Evolutionary conservation across 2,329 filamentous ascomycete species (phyloP).

Genomic region (Camptophora hylomeconis): DNA sequence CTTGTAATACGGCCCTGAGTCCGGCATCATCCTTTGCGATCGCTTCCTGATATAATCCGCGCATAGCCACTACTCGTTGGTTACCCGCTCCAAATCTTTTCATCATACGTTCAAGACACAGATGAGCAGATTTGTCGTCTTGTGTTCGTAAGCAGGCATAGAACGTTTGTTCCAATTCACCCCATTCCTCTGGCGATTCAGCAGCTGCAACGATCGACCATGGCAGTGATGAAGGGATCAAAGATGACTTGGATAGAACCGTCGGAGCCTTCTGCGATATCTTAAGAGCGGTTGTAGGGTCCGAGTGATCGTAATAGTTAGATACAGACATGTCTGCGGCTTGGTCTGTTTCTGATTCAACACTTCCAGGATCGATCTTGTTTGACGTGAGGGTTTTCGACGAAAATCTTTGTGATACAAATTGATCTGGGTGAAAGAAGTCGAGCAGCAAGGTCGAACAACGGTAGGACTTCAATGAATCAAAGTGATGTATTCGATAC

Average conservation of each 20-base stretch:
- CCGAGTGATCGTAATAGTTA: slow-evolving; percentile 13
- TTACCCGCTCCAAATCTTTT: slow-evolving; percentile 72
- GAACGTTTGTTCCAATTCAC: slow-evolving; percentile 73
- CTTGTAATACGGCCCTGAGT: slow-evolving; percentile 56
- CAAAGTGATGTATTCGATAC: no score
- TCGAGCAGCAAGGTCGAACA: no score
- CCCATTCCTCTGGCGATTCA: slow-evolving; percentile 74
- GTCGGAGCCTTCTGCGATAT: slow-evolving; percentile 30
- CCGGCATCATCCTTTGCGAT: slow-evolving; percentile 53
- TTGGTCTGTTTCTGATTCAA: no score
- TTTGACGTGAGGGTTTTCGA: no score
- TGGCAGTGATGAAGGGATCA: slow-evolving; percentile 34
- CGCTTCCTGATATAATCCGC: slow-evolving; percentile 75
- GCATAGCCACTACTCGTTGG: slow-evolving; percentile 72
- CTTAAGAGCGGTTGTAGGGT: slow-evolving; percentile 34
- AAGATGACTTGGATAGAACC: slow-evolving; percentile 37
- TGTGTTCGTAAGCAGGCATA: slow-evolving; percentile 72
- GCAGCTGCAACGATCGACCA: slow-evolving; percentile 37
- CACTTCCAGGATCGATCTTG: no score
- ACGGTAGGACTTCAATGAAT: no score
- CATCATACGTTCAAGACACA: slow-evolving; percentile 62
- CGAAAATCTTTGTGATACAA: no score
- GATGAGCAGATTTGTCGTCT: slow-evolving; percentile 63
- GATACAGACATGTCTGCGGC: no score
- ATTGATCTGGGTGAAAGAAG: no score